Evolutionary conservation across 805 yeast species (phyloP).

Genomic region (Yamadazyma paraphyllophila): DNA sequence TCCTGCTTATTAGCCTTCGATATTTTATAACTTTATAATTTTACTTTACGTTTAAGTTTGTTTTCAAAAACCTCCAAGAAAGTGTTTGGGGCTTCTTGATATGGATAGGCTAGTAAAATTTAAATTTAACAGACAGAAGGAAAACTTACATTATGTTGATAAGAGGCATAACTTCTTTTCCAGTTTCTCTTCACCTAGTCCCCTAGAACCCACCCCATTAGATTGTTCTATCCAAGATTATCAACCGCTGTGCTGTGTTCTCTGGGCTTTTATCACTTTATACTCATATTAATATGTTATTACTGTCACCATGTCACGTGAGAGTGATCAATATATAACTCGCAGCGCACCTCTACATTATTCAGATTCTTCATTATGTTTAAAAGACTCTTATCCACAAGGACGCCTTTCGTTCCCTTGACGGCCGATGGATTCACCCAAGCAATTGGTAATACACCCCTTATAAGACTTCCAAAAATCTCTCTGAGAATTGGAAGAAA

Average conservation of each 20-base stretch:
- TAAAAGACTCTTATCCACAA: slow-evolving; percentile 20
- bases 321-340: background rate
- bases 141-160: too few relatives aligned
- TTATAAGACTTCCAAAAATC: slow-evolving; percentile 42
- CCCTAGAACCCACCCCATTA: too few relatives aligned
- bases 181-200: too few relatives aligned
- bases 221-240: background rate
- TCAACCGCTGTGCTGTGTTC: background rate
- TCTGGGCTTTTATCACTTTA: background rate
- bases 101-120: too few relatives aligned
- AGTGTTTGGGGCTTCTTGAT: too few relatives aligned
- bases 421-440: slow-evolving; percentile 71
- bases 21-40: too few relatives aligned
- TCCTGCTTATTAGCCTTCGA: too few relatives aligned
- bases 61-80: too few relatives aligned
- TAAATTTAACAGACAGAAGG: too few relatives aligned
- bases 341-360: background rate
- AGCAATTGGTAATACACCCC: slow-evolving; percentile 93
- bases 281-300: background rate
- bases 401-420: slow-evolving; percentile 58
- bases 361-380: slow-evolving; percentile 1
- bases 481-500: slow-evolving; percentile 31
- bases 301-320: slow-evolving; percentile 3
- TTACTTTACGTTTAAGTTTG: too few relatives aligned
- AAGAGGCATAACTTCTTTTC: too few relatives aligned